Conservation (phyloP, 1,139 yeast species). For the Suhomyces anneliseae region DNA sequence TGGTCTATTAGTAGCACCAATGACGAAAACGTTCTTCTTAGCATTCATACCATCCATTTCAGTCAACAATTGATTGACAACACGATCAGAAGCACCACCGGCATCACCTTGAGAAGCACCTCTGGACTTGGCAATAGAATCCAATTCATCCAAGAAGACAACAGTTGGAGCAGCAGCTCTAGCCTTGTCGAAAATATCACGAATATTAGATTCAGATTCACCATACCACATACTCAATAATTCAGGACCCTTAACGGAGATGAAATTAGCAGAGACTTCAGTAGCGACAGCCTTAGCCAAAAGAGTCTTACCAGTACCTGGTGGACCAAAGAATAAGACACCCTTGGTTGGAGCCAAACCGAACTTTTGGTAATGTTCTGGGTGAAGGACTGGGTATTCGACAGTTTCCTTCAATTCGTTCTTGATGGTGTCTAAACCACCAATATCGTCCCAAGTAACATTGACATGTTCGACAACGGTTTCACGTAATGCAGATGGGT, state of each 20-base stretch:
- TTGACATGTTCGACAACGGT: slow-evolving; percentile 98
- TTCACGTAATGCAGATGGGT: slow-evolving; percentile 98
- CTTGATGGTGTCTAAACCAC: slow-evolving; percentile 94
- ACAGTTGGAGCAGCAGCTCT: slow-evolving; percentile 99
- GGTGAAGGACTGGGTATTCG: slow-evolving; percentile 97
- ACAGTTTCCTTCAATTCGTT: slow-evolving; percentile 97
- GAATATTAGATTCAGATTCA: slow-evolving; percentile 94
- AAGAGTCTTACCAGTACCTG: slow-evolving; percentile 98
- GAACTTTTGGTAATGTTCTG: slow-evolving; percentile 97
- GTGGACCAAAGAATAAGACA: slow-evolving; percentile 97
- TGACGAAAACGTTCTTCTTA: slow-evolving; percentile 95
- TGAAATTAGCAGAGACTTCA: slow-evolving; percentile 94
- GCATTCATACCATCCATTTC: slow-evolving; percentile 99
- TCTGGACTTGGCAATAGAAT: slow-evolving; percentile 96
- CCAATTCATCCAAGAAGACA: slow-evolving; percentile 95
- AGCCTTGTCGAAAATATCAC: slow-evolving; percentile 97
- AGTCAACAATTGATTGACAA: slow-evolving; percentile 94
- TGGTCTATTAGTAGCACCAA: slow-evolving; percentile 99
- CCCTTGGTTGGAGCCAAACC: slow-evolving; percentile 98
- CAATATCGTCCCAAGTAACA: slow-evolving; percentile 97
- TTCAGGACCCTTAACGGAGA: slow-evolving; percentile 97
- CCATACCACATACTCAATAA: slow-evolving; percentile 98
- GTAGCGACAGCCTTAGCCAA: slow-evolving; percentile 98
- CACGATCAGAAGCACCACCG: slow-evolving; percentile 98
- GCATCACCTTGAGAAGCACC: slow-evolving; percentile 93